Percentiles rank a stretch among this genome's conserved stretches.
These are phyloP conservation scores for Uronychia setigera DNA, from an alignment of 73 alveolate species.

Conservation along the genomic window DNA sequence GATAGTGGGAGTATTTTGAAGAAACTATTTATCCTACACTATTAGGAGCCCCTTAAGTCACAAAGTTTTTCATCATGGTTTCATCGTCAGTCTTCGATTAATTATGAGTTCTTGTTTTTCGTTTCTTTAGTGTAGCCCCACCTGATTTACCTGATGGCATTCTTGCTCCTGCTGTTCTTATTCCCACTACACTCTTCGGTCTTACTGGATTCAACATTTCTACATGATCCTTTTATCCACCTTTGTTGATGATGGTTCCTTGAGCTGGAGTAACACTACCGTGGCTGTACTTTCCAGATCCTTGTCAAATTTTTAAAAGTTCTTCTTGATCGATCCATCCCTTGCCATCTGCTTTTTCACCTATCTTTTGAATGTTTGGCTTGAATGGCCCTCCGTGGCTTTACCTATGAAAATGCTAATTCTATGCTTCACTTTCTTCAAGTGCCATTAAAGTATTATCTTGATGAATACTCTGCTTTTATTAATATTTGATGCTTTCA, in stretches of 20 bases:
- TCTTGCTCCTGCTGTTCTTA: not conserved
- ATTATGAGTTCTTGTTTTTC: not conserved
- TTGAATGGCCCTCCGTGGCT: not conserved
- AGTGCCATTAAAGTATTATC: no score
- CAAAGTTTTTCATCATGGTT: no score
- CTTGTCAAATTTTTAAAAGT: not conserved
- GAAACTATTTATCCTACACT: not conserved
- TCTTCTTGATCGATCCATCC: not conserved
- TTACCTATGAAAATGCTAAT: not conserved
- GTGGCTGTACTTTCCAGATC: not conserved
- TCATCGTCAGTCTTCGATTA: not conserved
- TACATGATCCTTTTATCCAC: not conserved
- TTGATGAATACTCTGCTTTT: not conserved
- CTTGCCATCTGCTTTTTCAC: not conserved
- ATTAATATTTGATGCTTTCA: not conserved
- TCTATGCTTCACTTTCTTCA: not conserved
- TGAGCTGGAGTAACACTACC: not conserved
- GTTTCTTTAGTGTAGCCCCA: not conserved
- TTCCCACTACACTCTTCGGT: not conserved
- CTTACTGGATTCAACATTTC: not conserved
- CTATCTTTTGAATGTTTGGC: not conserved
- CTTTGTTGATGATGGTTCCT: not conserved
- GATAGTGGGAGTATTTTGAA: not conserved
- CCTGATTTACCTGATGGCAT: slow-evolving; percentile 1
- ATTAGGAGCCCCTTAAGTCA: not conserved